Evolutionary conservation across 257 asterid genomes (phyloP), one percentile per base, ranked within the genome.

Genomic region (Solanum peruvianum): DNA sequence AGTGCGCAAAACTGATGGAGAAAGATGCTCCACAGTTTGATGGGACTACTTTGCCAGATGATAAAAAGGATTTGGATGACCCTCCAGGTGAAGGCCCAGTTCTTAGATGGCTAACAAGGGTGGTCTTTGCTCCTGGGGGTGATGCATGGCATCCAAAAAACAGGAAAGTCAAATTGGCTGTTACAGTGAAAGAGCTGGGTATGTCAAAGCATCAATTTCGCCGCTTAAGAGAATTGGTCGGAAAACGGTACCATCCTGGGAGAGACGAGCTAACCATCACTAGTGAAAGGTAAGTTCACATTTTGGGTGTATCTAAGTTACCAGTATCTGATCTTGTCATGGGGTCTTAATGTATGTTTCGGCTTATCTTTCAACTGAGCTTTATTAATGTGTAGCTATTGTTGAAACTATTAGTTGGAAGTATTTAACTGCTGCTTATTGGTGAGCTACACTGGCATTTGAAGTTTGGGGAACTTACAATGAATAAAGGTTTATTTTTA

Each of bases 101-200:
- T 21, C 99, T 97, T 70, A 93, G 99, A 93, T 97, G 99, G 99
- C 87, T 86, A 90, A 92, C 99, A 27, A 91, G 98, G 37, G 95
- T 92, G 88, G 99, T 97, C 85, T 88, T 95, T 83, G 85, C 92
- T 87, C 99, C 98, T 23, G 99, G 99, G 37, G 96, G 96, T 88
- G 99, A 97, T 90, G 91, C 98, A 86, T 97, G 99, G 99, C 99
- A 97, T 87, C 98, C 99, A 2, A 95, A 95, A 89, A 94, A 95
- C 73, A 90, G 99, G 77, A 93, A 93, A 93, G 99, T 93, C 44
- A 94, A 94, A 91, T 58, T 95, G 90, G 88, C 96, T 87, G 96
- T 93, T 76, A 93, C 97, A 14, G 99, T 97, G 70, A 94, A 94
- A 91, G 98, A 94, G 93, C 92, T 94, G 62, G 99, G 98, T 67